Conservation (phyloP, 2,329 filamentous ascomycete genomes). For the Neopestalotiopsis clavispora region DNA sequence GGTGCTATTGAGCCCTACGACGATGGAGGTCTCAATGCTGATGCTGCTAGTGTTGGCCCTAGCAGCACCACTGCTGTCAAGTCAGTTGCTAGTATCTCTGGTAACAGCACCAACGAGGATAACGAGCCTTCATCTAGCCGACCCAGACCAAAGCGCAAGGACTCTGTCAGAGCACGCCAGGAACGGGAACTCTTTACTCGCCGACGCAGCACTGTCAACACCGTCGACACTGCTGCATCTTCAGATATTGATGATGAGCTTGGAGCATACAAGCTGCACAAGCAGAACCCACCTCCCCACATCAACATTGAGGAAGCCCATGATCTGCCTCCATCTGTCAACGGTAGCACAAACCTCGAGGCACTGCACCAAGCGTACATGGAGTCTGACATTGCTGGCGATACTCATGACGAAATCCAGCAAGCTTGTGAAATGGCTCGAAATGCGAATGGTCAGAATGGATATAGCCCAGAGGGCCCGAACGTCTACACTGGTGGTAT, state of each 20-base stretch:
- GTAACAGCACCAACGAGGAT: slow-evolving; percentile 73
- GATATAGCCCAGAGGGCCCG: slow-evolving; percentile 48
- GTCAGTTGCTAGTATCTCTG: slow-evolving; percentile 85
- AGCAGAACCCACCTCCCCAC: slow-evolving; percentile 58
- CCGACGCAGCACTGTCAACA: slow-evolving; percentile 60
- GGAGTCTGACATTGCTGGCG: slow-evolving; percentile 76
- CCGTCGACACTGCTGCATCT: slow-evolving; percentile 65
- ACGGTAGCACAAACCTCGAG: slow-evolving; percentile 78
- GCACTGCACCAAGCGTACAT: slow-evolving; percentile 77
- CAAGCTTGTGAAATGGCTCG: slow-evolving; percentile 68
- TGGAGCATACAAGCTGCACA: slow-evolving; percentile 57
- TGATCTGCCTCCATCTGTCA: slow-evolving; percentile 62
- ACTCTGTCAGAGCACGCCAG: slow-evolving; percentile 84
- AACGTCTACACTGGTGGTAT: slow-evolving; percentile 63
- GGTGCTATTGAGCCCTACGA: slow-evolving; percentile 55
- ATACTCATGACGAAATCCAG: slow-evolving; percentile 79
- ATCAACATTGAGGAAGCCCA: slow-evolving; percentile 72
- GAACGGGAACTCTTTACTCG: slow-evolving; percentile 90
- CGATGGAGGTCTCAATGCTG: slow-evolving; percentile 58
- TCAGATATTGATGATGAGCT: slow-evolving; percentile 60
- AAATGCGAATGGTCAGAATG: slow-evolving; percentile 69
- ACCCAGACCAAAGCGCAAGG: slow-evolving; percentile 72
- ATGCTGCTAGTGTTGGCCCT: slow-evolving; percentile 73
- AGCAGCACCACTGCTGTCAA: slow-evolving; percentile 90
- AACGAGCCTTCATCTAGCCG: slow-evolving; percentile 67